A percentile compares a stretch with the other conserved stretches of the same genome.
phyloP scores from a whole-genome alignment of 2,329 filamentous ascomycete species.

The Aspergillus pseudonomiae region DNA sequence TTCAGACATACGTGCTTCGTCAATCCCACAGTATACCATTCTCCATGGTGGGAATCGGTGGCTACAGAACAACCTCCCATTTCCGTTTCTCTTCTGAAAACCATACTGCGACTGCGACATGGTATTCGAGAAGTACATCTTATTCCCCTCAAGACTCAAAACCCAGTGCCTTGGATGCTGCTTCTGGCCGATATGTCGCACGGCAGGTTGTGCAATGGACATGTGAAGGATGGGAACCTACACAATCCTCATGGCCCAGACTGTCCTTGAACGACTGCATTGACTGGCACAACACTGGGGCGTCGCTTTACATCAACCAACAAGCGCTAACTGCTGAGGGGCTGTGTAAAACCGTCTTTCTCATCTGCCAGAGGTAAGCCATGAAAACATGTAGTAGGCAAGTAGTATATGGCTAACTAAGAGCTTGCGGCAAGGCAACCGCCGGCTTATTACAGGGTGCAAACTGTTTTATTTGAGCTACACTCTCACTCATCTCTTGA shows the following conservation, averaged over 20 bases:
- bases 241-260: background rate
- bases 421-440: background rate
- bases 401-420: background rate
- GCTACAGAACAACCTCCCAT: background rate
- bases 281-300: background rate
- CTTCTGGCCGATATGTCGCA: background rate
- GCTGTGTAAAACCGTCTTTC: too few relatives aligned
- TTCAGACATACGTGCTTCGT: background rate
- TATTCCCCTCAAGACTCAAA: background rate
- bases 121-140: background rate
- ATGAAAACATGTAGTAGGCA: background rate
- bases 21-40: background rate
- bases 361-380: background rate
- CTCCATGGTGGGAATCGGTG: too few relatives aligned
- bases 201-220: background rate
- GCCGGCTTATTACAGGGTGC: slow-evolving; percentile 2
- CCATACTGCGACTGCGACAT: background rate
- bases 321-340: background rate
- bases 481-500: background rate
- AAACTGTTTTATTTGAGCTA: background rate
- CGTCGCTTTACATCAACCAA: background rate
- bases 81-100: background rate
- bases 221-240: background rate
- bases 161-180: too few relatives aligned
- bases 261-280: background rate